These are phyloP conservation scores for Galium porrigens DNA, from an alignment of 305 asterid species.

Conservation along the genomic window DNA sequence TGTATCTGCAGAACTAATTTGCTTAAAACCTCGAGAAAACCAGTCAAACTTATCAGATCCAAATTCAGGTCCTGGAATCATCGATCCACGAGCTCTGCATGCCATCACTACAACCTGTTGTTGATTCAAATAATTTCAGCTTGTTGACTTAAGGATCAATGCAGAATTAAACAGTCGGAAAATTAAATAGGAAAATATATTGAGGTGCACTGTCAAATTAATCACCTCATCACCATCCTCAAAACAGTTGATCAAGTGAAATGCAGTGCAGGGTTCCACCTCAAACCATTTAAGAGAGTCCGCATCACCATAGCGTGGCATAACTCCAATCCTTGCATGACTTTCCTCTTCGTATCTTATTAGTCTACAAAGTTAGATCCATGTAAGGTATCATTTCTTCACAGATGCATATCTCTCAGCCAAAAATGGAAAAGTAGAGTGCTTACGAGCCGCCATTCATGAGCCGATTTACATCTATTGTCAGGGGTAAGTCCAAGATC, in stretches of 20 bases:
- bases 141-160: background rate
- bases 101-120: constrained; percentile 44
- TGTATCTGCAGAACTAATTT: constrained; percentile 9
- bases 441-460: constrained; percentile 53
- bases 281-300: constrained; percentile 47
- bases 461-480: constrained; percentile 39
- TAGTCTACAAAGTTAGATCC: constrained; percentile 20
- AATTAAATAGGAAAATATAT: background rate
- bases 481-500: constrained; percentile 50
- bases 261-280: constrained; percentile 41
- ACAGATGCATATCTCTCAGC: background rate
- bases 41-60: constrained; percentile 35
- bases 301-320: constrained; percentile 64
- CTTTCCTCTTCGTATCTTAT: constrained; percentile 33
- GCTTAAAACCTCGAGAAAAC: constrained; percentile 40
- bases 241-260: constrained; percentile 51
- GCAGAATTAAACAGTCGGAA: background rate
- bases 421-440: background rate
- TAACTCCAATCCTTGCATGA: constrained; percentile 48
- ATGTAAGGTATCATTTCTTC: background rate
- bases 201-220: background rate
- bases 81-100: constrained; percentile 34
- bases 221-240: constrained; percentile 44
- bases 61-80: constrained; percentile 52
- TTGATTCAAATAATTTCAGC: background rate